Evolutionary conservation across 148 eudicot species (phyloP).

Genomic region (Rhododendron kiyosumense): DNA sequence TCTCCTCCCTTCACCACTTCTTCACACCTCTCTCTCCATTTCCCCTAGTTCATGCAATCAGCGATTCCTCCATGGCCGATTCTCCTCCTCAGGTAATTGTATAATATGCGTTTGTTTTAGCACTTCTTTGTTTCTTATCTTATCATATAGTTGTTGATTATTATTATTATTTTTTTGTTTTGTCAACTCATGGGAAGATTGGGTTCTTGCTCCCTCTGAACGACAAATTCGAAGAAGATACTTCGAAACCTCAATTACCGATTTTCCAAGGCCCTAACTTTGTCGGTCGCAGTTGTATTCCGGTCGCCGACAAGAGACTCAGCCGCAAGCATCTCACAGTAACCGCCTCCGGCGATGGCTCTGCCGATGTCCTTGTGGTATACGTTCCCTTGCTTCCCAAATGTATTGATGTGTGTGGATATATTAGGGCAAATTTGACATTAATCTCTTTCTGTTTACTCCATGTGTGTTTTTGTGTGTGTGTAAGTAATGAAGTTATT

Average conservation of each 20-base stretch:
- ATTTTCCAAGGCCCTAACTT: slow-evolving; percentile 49
- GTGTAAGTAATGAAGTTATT: too few relatives aligned
- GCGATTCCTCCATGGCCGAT: slow-evolving; percentile 5
- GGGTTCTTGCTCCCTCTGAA: slow-evolving; percentile 63
- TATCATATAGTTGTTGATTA: background rate
- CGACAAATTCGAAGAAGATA: slow-evolving; percentile 42
- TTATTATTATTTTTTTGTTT: background rate
- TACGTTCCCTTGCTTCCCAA: background rate
- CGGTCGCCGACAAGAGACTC: slow-evolving; percentile 62
- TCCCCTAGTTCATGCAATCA: background rate
- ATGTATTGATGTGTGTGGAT: background rate
- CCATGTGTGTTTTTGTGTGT: background rate
- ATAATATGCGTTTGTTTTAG: background rate
- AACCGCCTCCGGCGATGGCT: slow-evolving; percentile 32
- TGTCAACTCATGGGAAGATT: slow-evolving; percentile 28
- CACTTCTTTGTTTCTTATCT: background rate
- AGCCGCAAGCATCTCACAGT: slow-evolving; percentile 78
- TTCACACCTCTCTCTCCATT: background rate
- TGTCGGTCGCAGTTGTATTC: slow-evolving; percentile 60
- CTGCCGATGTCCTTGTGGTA: slow-evolving; percentile 61
- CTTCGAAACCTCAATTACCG: slow-evolving; percentile 43
- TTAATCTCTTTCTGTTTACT: background rate
- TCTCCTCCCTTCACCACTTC: background rate
- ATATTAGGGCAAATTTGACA: background rate
- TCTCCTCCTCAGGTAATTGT: slow-evolving; percentile 10